Evolutionary conservation across 164 flowering plant genomes (phyloP), one percentile per base, ranked within the genome.

Genomic region (Tinospora cordifolia): DNA sequence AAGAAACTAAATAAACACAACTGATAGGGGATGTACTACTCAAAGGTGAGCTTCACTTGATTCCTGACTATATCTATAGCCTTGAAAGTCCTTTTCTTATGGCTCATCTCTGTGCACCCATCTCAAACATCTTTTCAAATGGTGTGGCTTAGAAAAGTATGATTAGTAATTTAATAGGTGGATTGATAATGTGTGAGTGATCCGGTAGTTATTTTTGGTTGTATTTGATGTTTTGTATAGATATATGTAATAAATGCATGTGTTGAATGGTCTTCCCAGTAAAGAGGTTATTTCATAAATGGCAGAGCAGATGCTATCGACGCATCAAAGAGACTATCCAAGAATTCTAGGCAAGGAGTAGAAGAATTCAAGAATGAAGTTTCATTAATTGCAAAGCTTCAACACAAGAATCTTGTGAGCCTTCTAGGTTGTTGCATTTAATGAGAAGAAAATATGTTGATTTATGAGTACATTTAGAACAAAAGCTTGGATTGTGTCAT

Each of bases 381-480:
- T 5, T 59, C 38, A 27, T 54, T 77, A 24, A 80, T 82, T 26
- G 81, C 83, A 0, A 82, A 71, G 57, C 83, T 84, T 69, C 87
- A 82, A 62, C 87, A 82, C 62, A 72, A 76, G 54, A 84, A 84
- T 71, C 85, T 84, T 24, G 87, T 84, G 57, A 75, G 69, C 71
- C 78, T 84, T 71, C 30, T 82, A 3, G 84, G 83, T 36, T 84
- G 81, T 30, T 81, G 86, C 80, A 67, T 73, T 66, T 65, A 81
- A 15, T 79, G 74, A 2, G 74, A 73, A 15, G 84, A 83, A 67
- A 77, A 65, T 69, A 75, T 86, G 57, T 65, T 84, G 49, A 39
- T 86, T 27, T 86, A 86, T 36, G 89, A 86, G 62, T 86, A 77
- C 77, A 74, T 84, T 83, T 79, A 75, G 19, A 86, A 84, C 69